These are phyloP conservation scores for Coemansia sp. DNA, from an alignment of 192 early-diverging fungal species.

Conservation along the genomic window DNA sequence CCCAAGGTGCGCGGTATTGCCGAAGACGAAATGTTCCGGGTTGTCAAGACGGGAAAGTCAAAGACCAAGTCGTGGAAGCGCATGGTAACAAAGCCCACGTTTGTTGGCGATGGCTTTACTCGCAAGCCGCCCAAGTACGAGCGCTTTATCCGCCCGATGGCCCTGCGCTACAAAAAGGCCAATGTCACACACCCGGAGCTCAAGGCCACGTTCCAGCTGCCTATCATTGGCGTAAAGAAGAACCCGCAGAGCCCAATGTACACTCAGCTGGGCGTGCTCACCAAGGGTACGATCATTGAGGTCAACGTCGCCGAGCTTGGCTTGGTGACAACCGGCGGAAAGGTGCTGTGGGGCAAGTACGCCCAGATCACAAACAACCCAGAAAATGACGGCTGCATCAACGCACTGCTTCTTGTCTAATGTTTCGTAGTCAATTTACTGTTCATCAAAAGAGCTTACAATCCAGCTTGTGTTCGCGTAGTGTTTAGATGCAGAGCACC, in stretches of 20 bases:
- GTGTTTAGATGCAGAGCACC: not conserved
- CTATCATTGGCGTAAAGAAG: conserved; percentile 98
- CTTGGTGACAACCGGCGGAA: conserved; percentile 93
- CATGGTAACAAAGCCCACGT: conserved; percentile 98
- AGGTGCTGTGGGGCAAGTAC: conserved; percentile 99
- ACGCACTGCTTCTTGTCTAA: conserved; percentile 90
- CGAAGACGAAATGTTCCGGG: conserved; percentile 99
- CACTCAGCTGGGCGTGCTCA: conserved; percentile 95
- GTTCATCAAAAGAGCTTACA: not conserved
- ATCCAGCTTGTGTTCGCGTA: not conserved
- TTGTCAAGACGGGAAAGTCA: conserved; percentile 91
- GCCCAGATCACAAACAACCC: conserved; percentile 98
- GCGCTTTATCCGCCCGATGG: conserved; percentile 97
- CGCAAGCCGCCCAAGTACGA: conserved; percentile 99
- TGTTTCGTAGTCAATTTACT: not conserved
- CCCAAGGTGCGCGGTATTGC: conserved; percentile 98
- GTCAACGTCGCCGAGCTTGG: conserved; percentile 94
- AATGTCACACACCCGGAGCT: conserved; percentile 99
- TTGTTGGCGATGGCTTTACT: conserved; percentile 99
- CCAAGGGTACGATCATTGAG: conserved; percentile 97
- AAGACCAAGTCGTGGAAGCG: conserved; percentile 98
- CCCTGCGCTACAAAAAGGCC: conserved; percentile 96
- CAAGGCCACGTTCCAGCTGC: conserved; percentile 93
- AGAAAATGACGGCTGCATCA: conserved; percentile 96
- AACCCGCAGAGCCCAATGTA: conserved; percentile 95